phyloP scores from a whole-genome alignment of 116 monocot species.

The Trichopus zeylanicus region DNA sequence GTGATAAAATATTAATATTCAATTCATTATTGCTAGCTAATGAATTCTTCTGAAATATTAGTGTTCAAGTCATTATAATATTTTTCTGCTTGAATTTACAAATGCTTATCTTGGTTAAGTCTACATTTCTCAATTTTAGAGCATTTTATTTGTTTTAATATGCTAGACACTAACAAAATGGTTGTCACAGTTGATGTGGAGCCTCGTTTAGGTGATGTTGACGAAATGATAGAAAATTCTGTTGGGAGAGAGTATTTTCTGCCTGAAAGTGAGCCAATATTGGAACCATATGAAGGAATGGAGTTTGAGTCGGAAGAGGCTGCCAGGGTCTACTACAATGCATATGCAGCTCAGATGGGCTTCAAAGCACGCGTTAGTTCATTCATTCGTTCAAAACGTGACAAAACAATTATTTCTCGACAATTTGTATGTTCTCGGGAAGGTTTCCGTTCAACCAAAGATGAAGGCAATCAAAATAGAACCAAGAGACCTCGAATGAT shows the following conservation, averaged over 20 bases:
- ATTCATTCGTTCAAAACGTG: constrained; percentile 61
- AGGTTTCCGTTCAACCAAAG: constrained; percentile 52
- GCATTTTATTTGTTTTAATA: neutral
- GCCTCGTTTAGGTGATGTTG: constrained; percentile 18
- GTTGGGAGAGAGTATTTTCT: constrained; percentile 19
- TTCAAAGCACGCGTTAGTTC: constrained; percentile 57
- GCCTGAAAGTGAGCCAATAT: constrained; percentile 14
- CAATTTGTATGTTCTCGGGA: constrained; percentile 65
- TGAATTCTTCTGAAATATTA: neutral
- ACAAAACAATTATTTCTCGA: constrained; percentile 52
- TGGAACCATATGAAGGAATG: constrained; percentile 60
- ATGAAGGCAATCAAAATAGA: constrained; percentile 21
- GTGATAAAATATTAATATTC: too few species aligned
- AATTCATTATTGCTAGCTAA: too few species aligned
- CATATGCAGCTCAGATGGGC: constrained; percentile 40
- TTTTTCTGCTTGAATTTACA: neutral
- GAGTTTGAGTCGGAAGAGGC: constrained; percentile 57
- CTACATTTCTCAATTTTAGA: too few species aligned
- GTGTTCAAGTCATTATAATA: neutral
- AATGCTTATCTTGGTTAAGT: too few species aligned
- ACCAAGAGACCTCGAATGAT: constrained; percentile 42
- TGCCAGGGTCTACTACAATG: constrained; percentile 35
- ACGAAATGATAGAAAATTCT: constrained; percentile 39
- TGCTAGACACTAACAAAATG: neutral
- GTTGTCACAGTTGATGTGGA: constrained; percentile 33